Evolutionary conservation across 164 flowering plant genomes (phyloP).

Genomic region (Magnolia changhungtana): DNA sequence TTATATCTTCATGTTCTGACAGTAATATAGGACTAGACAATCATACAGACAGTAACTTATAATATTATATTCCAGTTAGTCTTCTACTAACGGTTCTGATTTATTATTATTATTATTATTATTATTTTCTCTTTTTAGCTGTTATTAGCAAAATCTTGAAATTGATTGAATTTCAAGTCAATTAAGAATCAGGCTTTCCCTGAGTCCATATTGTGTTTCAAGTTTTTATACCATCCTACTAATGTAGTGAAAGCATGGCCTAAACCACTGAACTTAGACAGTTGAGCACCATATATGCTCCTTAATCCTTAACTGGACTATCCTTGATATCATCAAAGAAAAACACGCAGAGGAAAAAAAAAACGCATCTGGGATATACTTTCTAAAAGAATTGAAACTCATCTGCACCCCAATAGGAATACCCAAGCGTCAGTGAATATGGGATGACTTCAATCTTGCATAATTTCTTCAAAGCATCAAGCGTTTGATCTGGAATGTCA

Average conservation of each 20-base stretch:
- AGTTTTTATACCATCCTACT: neutral
- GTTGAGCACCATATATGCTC: neutral
- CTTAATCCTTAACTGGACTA: neutral
- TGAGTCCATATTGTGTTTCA: neutral
- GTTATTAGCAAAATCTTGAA: too few species aligned
- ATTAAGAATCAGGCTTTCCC: neutral
- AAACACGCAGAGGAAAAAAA: neutral
- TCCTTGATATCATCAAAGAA: neutral
- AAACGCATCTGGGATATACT: neutral
- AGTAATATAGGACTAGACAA: too few species aligned
- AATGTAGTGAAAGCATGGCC: neutral
- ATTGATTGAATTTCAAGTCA: neutral
- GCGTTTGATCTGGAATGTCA: too few species aligned
- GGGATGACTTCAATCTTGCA: too few species aligned
- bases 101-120: too few species aligned
- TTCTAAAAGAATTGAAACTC: slow-evolving; percentile 7
- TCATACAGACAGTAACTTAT: too few species aligned
- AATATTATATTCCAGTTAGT: too few species aligned
- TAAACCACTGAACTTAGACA: neutral
- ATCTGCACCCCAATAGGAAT: slow-evolving; percentile 98
- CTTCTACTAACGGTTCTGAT: too few species aligned
- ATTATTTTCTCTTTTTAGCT: too few species aligned
- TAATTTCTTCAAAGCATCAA: too few species aligned
- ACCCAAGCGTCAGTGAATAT: too few species aligned
- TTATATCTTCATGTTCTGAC: too few species aligned